Base-by-base conservation (phyloP, 2,329 filamentous ascomycete species). In the Botryotinia narcissicola region DNA sequence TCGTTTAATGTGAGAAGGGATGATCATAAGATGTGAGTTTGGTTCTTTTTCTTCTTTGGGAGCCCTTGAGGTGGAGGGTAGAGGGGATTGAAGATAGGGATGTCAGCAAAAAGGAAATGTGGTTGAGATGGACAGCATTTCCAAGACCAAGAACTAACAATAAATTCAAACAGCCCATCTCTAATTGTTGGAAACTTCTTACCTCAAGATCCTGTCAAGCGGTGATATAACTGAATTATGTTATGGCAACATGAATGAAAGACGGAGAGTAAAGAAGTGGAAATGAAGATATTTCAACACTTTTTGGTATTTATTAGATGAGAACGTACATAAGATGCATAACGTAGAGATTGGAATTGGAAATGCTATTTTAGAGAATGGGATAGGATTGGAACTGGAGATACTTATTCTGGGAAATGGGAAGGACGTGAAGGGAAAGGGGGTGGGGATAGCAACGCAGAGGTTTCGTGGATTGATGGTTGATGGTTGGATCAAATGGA, bases 161-260 rank as follows among this genome's bases (percentile, higher is more conserved):
- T 46, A 14, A 40, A 37, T 25, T 12, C 32, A 14, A 57, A 54
- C 76, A 97, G 96, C 80, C 96, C 96, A 70, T 94, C 93, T 70
- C 86, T 99, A 76, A 99, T 99, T 80, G 92, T 99, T 67, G 96
- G 96, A 68, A 99, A 99, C 81, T 99, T 99, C 82, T 83, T 99
- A 75, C 96, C 96, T 4, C 94, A 97, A 81, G 90, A 94, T 79
- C 89, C 91, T 73, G 82, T 83, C 70, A 83, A 84, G 75, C 83
- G 83, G 78, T 80, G 71, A 78, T 83, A 75, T 80, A 29, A 35
- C 75, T 78, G 77, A 73, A 74, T 64, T 63, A 68, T 77, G 70
- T 61, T 64, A 67, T 77, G 66, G 63, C 74, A 76, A 42, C 74
- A 75, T 70, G 74, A 74, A 46, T 42, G 35, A 32, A 59, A 72